Percentiles rank a stretch among this genome's conserved stretches.
These are phyloP conservation scores for Yarrowia sp. DNA, from an alignment of 805 yeast genomes.

Conservation along the genomic window DNA sequence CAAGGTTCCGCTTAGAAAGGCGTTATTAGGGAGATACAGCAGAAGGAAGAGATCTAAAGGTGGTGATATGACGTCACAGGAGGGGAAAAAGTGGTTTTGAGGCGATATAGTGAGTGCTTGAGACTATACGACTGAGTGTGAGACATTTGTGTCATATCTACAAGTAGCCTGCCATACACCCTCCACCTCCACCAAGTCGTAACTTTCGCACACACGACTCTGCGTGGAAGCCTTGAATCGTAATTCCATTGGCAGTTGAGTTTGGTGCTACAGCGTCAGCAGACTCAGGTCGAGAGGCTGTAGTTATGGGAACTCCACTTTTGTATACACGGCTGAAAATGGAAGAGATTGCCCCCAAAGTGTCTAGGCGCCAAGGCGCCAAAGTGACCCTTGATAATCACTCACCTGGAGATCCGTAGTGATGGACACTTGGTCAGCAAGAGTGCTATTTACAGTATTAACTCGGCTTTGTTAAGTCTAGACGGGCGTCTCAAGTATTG, in stretches of 20 bases:
- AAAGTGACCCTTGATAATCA: neutral
- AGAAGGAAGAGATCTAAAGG: neutral
- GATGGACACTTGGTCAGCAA: too few relatives aligned
- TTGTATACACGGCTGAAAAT: conserved; percentile 3
- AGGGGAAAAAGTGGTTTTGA: neutral
- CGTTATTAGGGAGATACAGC: neutral
- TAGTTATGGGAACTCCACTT: conserved; percentile 14
- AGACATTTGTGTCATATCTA: too few relatives aligned
- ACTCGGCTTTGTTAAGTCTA: neutral
- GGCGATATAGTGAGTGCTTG: too few relatives aligned
- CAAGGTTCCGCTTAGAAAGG: conserved; percentile 2
- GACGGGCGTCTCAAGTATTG: neutral
- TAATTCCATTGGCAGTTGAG: neutral
- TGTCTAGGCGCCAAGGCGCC: too few relatives aligned
- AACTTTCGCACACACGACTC: neutral
- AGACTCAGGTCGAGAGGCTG: conserved; percentile 7
- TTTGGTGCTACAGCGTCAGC: neutral
- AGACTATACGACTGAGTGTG: neutral
- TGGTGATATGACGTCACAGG: neutral
- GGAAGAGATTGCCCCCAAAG: conserved; percentile 8
- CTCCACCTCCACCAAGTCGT: too few relatives aligned
- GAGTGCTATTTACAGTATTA: neutral
- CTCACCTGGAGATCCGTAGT: neutral
- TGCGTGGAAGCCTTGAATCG: conserved; percentile 12
- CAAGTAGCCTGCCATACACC: too few relatives aligned